Evolutionary conservation across 345 rosid genomes (phyloP).

Genomic region (Lepidium africanum): DNA sequence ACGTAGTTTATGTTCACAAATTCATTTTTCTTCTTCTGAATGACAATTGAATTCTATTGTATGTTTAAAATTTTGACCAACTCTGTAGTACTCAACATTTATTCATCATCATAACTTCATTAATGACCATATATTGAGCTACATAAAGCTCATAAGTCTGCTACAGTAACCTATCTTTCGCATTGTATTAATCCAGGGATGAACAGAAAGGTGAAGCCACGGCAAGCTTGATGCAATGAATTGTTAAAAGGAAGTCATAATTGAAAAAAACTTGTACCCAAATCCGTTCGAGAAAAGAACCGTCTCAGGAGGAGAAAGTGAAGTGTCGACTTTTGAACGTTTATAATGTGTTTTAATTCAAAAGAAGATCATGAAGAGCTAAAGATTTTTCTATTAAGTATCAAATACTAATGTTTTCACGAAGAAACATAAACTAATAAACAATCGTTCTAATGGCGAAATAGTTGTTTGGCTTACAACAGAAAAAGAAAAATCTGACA

Average conservation of each 20-base stretch:
- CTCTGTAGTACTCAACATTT: no score
- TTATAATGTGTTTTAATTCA: constrained; percentile 82
- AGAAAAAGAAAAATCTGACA: not conserved
- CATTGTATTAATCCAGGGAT: constrained; percentile 41
- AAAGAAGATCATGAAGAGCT: constrained; percentile 88
- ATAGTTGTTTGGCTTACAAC: not conserved
- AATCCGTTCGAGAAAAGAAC: constrained; percentile 65
- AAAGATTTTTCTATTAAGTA: not conserved
- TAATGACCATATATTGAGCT: no score
- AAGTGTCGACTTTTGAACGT: constrained; percentile 64
- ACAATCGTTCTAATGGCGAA: not conserved
- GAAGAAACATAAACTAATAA: not conserved
- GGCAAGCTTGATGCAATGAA: no score
- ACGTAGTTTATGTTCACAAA: no score
- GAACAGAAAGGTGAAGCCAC: no score
- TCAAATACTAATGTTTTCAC: not conserved
- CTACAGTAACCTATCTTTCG: not conserved
- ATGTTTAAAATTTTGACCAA: no score
- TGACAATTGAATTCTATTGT: no score
- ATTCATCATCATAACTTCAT: no score
- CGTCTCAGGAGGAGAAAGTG: constrained; percentile 70
- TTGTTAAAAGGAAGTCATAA: no score
- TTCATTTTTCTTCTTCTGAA: no score
- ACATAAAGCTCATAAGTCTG: not conserved
- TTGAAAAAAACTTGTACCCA: constrained; percentile 66